Evolutionary conservation across 768 basidiomycete species (phyloP), one percentile per base, ranked within the genome.

Genomic region (Boletus reticulatus): DNA sequence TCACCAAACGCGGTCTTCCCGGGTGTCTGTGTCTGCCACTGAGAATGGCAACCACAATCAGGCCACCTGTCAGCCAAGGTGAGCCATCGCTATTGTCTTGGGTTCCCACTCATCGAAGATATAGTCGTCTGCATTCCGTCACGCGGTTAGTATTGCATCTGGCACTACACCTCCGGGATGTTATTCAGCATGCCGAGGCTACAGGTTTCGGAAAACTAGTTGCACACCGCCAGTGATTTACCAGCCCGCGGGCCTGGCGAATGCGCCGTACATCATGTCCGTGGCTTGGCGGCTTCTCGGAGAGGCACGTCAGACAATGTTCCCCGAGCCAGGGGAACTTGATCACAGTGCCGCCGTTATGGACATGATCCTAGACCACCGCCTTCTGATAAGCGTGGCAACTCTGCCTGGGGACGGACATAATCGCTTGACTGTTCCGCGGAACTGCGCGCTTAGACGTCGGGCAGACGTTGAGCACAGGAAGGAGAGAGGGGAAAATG

Each of bases 281-380:
- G 29, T 54, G 10, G 58, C 65, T 3, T 44, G 53, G 44, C 51
- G 59, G 16, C 44, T 72, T 39, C 62, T 76, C 13, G 58, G 61
- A 19, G 63, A 70, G 52, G 69, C 68, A 52, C 66, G 66, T 44
- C 67, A 72, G 39, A 59, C 57, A 24, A 67, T 66, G n/a, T 66
- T 53, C 44, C 49, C 59, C 27, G 69, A 72, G 62, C 62, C 66
- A 48, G 67, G 64, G 46, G 59, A 63, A 60, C 62, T 63, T 58
- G 67, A 73, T 50, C 69, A 64, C 32, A 71, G 59, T 45, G 71
- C 67, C 59, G 78, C 67, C 38, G 67, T 78, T 58, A 81, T 80
- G 79, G 80, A 80, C 62, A 63, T 79, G 53, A 67, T 81, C 57
- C 70, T 83, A 53, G 78, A 78, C 59, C 66, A 59, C 54, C 52